Base-by-base conservation (phyloP, 116 monocot genomes). In the Phalaenopsis hybrid region DNA sequence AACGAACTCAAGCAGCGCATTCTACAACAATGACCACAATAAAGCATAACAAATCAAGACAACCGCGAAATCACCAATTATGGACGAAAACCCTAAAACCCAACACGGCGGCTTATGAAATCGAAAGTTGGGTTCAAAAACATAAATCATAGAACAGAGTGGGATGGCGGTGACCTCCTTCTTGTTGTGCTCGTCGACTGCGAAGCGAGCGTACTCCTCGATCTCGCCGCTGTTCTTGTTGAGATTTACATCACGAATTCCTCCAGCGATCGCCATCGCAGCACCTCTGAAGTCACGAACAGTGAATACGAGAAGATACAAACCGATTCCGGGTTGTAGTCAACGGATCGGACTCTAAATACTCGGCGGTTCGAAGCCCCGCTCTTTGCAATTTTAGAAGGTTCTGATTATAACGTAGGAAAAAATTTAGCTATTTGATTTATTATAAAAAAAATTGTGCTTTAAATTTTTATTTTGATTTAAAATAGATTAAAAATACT, bases 171-270 rank as follows among this genome's bases (percentile, higher is more conserved):
- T 5, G 4, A 90, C 90, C 91, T 90, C 82, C 83, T 85, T 89
- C 87, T 91, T 93, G 84, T 91, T 93, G 87, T 93, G 93, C 74
- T 93, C 93, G 4, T 93, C 81, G 75, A 93, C 90, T 57, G 91
- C 89, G 80, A 93, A 93, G 43, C 90, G 89, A n/a, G 84, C 93
- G 44, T 91, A 89, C 5, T 89, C 83, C n/a, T 87, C 91, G 73
- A 86, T 73, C 84, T 91, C 85, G 17, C 34, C 83, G 82, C 85
- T 85, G 85, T 91, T 89, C 82, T 84, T 44, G 49, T 10, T 73
- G 33, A 69, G 72, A 23, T 51, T 77, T 48, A 74, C 59, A 20
- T 89, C 88, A 6, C 44, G 74, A 4, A 80, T 21, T 4, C 89
- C 93, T 50, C 93, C 93, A 7, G 80, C 25, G 3, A 79, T 86